These are phyloP conservation scores for Lasiodiplodia theobromae DNA, from an alignment of 2,329 filamentous ascomycete genomes.

Conservation along the genomic window DNA sequence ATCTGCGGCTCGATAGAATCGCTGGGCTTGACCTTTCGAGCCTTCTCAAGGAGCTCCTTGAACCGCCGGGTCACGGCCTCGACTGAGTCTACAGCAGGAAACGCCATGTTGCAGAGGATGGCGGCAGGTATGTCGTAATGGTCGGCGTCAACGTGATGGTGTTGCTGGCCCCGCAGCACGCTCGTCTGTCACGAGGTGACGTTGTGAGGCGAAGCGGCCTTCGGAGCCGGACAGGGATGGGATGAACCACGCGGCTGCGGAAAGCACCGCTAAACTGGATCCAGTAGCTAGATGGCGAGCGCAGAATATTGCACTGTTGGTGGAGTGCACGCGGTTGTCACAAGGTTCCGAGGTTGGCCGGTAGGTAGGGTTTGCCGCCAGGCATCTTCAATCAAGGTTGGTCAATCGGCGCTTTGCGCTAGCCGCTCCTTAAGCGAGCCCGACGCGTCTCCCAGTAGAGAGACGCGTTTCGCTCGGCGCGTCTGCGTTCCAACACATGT, in stretches of 20 bases:
- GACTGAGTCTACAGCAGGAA: conserved; percentile 37
- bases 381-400: not conserved
- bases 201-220: not conserved
- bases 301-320: not conserved
- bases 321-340: not conserved
- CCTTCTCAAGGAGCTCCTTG: conserved; percentile 49
- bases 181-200: not conserved
- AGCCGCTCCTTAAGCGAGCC: conserved; percentile 25
- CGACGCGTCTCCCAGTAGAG: conserved; percentile 33
- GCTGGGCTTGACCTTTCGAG: conserved; percentile 49
- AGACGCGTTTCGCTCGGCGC: conserved; percentile 13
- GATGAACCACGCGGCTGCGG: not conserved
- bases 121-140: no score
- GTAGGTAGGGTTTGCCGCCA: not conserved
- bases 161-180: not conserved
- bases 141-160: not conserved
- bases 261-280: not conserved
- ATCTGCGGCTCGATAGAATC: conserved; percentile 54
- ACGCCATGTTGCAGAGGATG: conserved; percentile 37
- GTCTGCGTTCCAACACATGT: conserved; percentile 30
- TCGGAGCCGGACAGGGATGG: not conserved
- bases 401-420: conserved; percentile 24
- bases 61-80: conserved; percentile 44
- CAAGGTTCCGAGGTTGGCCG: conserved; percentile 1
- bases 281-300: not conserved